Percentiles rank a stretch among this genome's conserved stretches.
These are phyloP conservation scores for Lactifluus hygrophoroides DNA, from an alignment of 768 basidiomycete genomes.

Conservation along the genomic window DNA sequence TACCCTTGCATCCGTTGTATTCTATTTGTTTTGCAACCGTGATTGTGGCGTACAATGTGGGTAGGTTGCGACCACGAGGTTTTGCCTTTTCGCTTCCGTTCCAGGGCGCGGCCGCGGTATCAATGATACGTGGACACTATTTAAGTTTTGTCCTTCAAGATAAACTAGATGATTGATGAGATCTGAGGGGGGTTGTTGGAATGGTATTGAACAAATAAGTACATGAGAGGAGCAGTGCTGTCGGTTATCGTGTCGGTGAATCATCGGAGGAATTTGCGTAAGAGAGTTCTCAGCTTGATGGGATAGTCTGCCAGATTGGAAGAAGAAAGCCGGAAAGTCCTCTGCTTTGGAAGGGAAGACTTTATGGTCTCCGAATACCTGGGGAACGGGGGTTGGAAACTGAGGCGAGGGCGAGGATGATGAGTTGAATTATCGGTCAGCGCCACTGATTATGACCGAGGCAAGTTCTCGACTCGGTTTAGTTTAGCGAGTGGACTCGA, in stretches of 20 bases:
- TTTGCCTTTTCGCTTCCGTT: constrained; percentile 12
- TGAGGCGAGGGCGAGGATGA: too few relatives aligned
- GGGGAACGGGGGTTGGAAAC: background rate
- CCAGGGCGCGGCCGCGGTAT: background rate
- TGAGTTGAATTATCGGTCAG: too few relatives aligned
- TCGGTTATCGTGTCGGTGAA: too few relatives aligned
- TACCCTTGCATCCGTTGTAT: constrained; percentile 7
- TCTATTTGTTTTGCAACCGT: constrained; percentile 6
- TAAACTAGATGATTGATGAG: background rate
- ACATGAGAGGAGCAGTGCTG: background rate
- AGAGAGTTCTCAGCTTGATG: background rate
- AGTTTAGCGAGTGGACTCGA: too few relatives aligned
- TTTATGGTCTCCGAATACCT: background rate
- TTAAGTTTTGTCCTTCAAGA: constrained; percentile 1
- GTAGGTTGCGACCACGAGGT: constrained; percentile 11
- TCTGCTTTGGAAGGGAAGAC: background rate
- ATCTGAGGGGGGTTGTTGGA: background rate
- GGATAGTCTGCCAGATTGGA: background rate
- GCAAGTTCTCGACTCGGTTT: too few relatives aligned
- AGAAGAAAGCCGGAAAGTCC: background rate
- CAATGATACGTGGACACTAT: background rate
- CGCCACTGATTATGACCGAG: too few relatives aligned
- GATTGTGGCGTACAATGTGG: background rate
- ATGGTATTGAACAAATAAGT: background rate
- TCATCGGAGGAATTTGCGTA: background rate